Percentiles rank a stretch among this genome's conserved stretches.
phyloP scores from a whole-genome alignment of 1,284 basidiomycete genomes.

The Ceratorhiza oryzae-sativae region DNA sequence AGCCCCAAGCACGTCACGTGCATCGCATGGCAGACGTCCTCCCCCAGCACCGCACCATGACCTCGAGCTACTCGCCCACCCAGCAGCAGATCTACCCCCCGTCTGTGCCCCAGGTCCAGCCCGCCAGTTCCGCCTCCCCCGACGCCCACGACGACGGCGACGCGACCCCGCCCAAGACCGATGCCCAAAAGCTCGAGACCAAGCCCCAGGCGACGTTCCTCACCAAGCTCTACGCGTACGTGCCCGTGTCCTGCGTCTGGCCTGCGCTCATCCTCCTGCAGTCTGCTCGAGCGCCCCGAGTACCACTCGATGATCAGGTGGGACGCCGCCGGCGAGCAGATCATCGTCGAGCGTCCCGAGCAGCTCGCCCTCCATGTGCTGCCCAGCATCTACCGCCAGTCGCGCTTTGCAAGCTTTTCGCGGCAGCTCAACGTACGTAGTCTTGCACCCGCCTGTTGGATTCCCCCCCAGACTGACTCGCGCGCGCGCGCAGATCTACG shows the following conservation, averaged over 20 bases:
- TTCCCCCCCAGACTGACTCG: slow-evolving; percentile 45
- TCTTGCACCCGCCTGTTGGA: slow-evolving; percentile 44
- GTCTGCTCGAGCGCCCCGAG: slow-evolving; percentile 81
- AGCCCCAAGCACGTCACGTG: slow-evolving; percentile 31
- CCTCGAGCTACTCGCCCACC: slow-evolving; percentile 53
- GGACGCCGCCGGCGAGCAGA: slow-evolving; percentile 87
- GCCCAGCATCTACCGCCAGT: slow-evolving; percentile 89
- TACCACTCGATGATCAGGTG: slow-evolving; percentile 93
- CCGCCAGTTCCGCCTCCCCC: slow-evolving; percentile 20
- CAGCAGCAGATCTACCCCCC: slow-evolving; percentile 39
- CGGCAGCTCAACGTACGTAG: slow-evolving; percentile 86
- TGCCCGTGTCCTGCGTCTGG: slow-evolving; percentile 44
- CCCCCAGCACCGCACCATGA: slow-evolving; percentile 54
- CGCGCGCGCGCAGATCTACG: slow-evolving; percentile 74
- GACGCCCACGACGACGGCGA: slow-evolving; percentile 43
- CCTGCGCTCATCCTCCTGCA: slow-evolving; percentile 48
- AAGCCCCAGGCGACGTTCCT: slow-evolving; percentile 85
- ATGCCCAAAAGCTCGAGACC: slow-evolving; percentile 49
- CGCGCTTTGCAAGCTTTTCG: slow-evolving; percentile 91
- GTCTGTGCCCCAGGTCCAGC: slow-evolving; percentile 8
- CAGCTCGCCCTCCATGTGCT: slow-evolving; percentile 88
- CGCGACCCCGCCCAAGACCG: slow-evolving; percentile 53
- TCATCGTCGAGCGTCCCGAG: slow-evolving; percentile 89
- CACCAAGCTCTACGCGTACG: slow-evolving; percentile 89
- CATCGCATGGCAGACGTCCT: slow-evolving; percentile 35